Conservation (phyloP, 2,329 filamentous ascomycete species). For the Hypoxylon sp. region DNA sequence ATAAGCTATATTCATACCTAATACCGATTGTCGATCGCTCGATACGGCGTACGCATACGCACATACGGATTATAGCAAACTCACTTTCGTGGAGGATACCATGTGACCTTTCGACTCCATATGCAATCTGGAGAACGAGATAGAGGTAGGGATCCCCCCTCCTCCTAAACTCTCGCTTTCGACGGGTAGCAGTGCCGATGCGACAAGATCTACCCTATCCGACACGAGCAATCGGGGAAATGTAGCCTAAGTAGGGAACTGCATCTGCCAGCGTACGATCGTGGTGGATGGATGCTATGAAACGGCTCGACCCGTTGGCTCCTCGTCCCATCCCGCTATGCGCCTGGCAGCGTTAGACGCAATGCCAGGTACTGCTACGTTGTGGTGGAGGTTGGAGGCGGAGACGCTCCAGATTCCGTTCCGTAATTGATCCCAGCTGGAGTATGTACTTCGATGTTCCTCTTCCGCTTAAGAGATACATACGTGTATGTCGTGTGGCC, state of each 20-base stretch:
- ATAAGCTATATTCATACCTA: slow-evolving; percentile 5
- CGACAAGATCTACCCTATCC: slow-evolving; percentile 45
- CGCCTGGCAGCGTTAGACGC: slow-evolving; percentile 39
- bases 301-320: slow-evolving; percentile 47
- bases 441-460: background rate
- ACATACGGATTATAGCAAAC: slow-evolving; percentile 17
- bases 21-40: slow-evolving; percentile 23
- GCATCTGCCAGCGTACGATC: slow-evolving; percentile 39
- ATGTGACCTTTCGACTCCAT: slow-evolving; percentile 37
- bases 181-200: slow-evolving; percentile 47
- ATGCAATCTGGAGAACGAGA: slow-evolving; percentile 27
- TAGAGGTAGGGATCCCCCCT: slow-evolving; percentile 19
- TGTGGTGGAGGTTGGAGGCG: slow-evolving; percentile 34
- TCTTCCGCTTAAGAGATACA: background rate
- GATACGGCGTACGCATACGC: slow-evolving; percentile 20
- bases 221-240: slow-evolving; percentile 40
- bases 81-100: slow-evolving; percentile 19
- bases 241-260: slow-evolving; percentile 45
- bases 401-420: slow-evolving; percentile 38
- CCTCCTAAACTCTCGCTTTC: slow-evolving; percentile 13
- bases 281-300: slow-evolving; percentile 38
- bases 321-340: slow-evolving; percentile 41
- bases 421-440: slow-evolving; percentile 20
- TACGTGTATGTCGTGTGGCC: slow-evolving; percentile 32
- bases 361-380: slow-evolving; percentile 44